Evolutionary conservation across 2,329 filamentous ascomycete genomes (phyloP).

Genomic region (Delphinella strobiligena): DNA sequence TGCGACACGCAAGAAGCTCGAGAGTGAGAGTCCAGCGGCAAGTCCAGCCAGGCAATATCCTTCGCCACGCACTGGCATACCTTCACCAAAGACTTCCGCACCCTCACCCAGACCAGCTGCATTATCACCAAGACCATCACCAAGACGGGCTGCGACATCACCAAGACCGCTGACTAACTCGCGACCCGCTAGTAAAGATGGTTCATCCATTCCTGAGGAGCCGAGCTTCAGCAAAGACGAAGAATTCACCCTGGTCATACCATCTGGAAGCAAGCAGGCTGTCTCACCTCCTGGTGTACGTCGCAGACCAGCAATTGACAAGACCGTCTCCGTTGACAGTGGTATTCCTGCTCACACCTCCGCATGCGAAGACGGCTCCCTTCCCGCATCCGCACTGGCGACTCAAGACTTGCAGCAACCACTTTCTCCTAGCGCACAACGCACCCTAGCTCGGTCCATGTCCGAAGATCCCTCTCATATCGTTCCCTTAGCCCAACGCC

Average conservation of each 20-base stretch:
- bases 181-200: constrained; percentile 22
- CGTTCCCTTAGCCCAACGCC: not conserved
- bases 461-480: constrained; percentile 17
- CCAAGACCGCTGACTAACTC: constrained; percentile 9
- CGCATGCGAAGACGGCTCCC: too few relatives aligned
- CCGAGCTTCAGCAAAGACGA: constrained; percentile 24
- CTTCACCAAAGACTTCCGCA: not conserved
- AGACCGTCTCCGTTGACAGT: constrained; percentile 28
- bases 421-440: constrained; percentile 15
- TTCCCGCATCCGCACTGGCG: too few relatives aligned
- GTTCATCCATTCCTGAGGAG: constrained; percentile 12
- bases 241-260: constrained; percentile 36
- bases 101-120: constrained; percentile 2
- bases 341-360: constrained; percentile 20
- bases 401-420: too few relatives aligned
- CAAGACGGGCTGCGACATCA: not conserved
- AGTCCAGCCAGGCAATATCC: constrained; percentile 7
- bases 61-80: not conserved
- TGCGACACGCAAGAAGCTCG: constrained; percentile 8
- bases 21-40: constrained; percentile 6
- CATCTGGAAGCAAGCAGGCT: constrained; percentile 23
- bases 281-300: constrained; percentile 11
- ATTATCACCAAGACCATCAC: constrained; percentile 6
- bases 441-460: constrained; percentile 16
- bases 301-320: constrained; percentile 24